phyloP scores from a whole-genome alignment of 2,329 filamentous ascomycete species.

The Fusarium torreyae region DNA sequence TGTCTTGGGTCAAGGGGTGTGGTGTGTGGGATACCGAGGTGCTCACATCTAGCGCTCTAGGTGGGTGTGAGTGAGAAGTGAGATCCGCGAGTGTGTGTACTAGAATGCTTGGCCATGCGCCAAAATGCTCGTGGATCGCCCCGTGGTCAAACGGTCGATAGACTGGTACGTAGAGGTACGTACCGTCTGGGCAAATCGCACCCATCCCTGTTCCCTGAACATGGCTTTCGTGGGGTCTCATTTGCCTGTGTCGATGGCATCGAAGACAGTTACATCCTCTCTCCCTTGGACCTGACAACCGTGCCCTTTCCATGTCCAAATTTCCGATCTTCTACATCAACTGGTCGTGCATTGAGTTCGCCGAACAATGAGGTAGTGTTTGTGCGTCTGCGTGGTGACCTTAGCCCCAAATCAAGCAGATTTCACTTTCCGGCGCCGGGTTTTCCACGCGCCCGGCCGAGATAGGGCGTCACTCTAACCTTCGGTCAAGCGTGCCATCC shows the following conservation, averaged over 20 bases:
- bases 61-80: constrained; percentile 45
- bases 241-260: constrained; percentile 40
- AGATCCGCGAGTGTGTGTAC: constrained; percentile 47
- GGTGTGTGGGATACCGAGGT: constrained; percentile 31
- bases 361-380: constrained; percentile 37
- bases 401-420: constrained; percentile 19
- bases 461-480: constrained; percentile 42
- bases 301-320: constrained; percentile 31
- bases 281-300: constrained; percentile 18
- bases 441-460: constrained; percentile 39
- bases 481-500: constrained; percentile 43
- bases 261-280: constrained; percentile 33
- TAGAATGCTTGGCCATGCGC: constrained; percentile 45
- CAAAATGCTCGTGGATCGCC: constrained; percentile 50
- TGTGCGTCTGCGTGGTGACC: constrained; percentile 28
- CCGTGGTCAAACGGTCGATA: constrained; percentile 51
- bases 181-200: constrained; percentile 34
- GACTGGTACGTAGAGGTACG: constrained; percentile 20
- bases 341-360: constrained; percentile 33
- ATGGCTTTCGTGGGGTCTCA: constrained; percentile 39
- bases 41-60: constrained; percentile 18
- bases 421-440: constrained; percentile 39
- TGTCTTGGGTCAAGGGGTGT: constrained; percentile 13
- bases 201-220: constrained; percentile 43
- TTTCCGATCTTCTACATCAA: constrained; percentile 12